Conservation (phyloP, 331 rosid species). For the Malus hybrid region DNA sequence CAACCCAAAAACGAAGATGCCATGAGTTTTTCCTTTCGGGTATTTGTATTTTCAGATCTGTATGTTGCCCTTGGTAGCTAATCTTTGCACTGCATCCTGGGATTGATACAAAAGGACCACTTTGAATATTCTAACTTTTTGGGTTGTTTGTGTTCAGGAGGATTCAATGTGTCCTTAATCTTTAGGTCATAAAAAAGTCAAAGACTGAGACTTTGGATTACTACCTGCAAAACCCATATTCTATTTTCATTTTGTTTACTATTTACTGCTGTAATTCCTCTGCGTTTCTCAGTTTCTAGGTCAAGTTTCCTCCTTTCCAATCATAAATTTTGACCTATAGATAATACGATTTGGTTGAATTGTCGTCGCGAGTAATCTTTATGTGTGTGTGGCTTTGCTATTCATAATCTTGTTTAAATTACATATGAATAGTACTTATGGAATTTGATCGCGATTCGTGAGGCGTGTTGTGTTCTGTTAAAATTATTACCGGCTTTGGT, state of each 20-base stretch:
- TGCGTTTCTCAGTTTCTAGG: background rate
- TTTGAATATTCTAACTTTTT: background rate
- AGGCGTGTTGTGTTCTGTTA: background rate
- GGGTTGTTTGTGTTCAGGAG: too few relatives aligned
- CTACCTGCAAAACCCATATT: background rate
- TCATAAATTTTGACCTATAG: background rate
- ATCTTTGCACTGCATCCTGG: background rate
- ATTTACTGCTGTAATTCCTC: background rate
- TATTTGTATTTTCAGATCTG: slow-evolving; percentile 3
- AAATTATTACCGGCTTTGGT: background rate
- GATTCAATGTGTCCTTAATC: background rate
- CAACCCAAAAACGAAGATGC: too few relatives aligned
- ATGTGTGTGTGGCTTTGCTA: background rate
- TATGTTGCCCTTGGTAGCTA: background rate
- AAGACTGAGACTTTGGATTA: background rate
- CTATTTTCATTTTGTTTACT: background rate
- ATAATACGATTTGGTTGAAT: background rate
- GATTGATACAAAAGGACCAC: background rate
- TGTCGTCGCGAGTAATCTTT: background rate
- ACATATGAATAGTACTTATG: background rate
- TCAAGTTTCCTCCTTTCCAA: background rate
- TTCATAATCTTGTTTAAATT: background rate
- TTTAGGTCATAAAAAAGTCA: background rate
- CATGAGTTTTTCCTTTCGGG: background rate
- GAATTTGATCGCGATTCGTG: background rate